Evolutionary conservation across 192 early-diverging fungal genomes (phyloP), one percentile per base, ranked within the genome.

Genomic region (Backusella circina): DNA sequence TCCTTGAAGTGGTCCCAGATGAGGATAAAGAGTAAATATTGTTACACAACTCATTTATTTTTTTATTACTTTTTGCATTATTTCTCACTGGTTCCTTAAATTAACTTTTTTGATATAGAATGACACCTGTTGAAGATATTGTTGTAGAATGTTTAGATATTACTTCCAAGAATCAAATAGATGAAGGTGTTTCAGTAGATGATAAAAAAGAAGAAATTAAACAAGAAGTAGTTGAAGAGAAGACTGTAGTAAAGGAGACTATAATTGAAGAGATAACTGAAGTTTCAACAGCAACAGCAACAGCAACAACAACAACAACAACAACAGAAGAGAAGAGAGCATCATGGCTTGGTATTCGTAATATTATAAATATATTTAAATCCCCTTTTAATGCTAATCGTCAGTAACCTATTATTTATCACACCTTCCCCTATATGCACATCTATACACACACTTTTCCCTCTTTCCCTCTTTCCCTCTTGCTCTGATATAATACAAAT

Each of bases 1-100:
- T 37, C n/a, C 67, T 68, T 38, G 54, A 61, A n/a, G 54, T 61
- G 54, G 54, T 61, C n/a, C 36, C 36, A 68, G 67, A 68, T 33
- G 32, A 68, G 21, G 67, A 38, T 23, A 38, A 68, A 68, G 36
- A 68, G n/a, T 68, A 68, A 16, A 10, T 18, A 6, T 37, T 9
- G 32, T 68, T 68, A 38, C n/a, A 68, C n/a, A 68, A 38, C 33
- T 21, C 32, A 68, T 61, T 61, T 61, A 61, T 61, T 47, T 47
- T 47, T 47, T 47, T 61, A 61, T 61, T 61, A 28, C 13, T 26
- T 28, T 61, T 28, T 61, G 54, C 54, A 61, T 61, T 61, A 68
- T 35, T 67, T 68, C 36, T 68, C 21, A 38, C 32, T 68, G 44
- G 44, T 47, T 47, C 44, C 18, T 47, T 47, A 47, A 47, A 47